Evolutionary conservation across 129 eudicot genomes (phyloP).

Genomic region (Chrysanthemum makinoi): DNA sequence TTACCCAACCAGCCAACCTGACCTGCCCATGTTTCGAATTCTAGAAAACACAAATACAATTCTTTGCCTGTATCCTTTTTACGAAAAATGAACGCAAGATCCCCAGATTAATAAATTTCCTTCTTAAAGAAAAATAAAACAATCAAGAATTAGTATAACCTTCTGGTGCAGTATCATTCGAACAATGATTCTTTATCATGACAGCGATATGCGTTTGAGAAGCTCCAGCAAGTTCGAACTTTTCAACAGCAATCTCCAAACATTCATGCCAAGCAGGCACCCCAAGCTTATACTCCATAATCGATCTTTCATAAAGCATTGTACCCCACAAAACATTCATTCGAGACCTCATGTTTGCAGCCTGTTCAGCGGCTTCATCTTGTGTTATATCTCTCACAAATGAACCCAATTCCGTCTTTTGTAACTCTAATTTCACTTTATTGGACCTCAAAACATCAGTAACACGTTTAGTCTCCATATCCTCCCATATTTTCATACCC

Average conservation of each 20-base stretch:
- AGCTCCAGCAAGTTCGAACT: slow-evolving; percentile 86
- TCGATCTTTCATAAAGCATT: slow-evolving; percentile 84
- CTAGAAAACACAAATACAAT: no score
- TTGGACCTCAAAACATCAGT: slow-evolving; percentile 36
- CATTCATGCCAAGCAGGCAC: slow-evolving; percentile 86
- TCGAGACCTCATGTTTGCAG: slow-evolving; percentile 63
- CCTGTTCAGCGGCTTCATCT: slow-evolving; percentile 57
- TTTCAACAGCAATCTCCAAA: slow-evolving; percentile 74
- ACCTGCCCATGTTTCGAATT: no score
- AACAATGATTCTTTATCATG: no score
- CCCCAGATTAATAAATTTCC: no score
- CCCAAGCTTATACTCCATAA: slow-evolving; percentile 76
- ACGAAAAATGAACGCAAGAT: no score
- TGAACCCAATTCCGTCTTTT: slow-evolving; percentile 40
- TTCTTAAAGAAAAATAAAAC: no score
- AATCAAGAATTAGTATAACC: slow-evolving; percentile 30
- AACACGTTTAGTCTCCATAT: slow-evolving; percentile 36
- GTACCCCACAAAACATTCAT: slow-evolving; percentile 75
- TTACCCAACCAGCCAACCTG: no score
- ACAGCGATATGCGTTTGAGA: background rate
- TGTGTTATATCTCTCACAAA: slow-evolving; percentile 33
- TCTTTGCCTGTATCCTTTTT: no score
- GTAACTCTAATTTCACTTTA: slow-evolving; percentile 32
- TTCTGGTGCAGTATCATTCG: slow-evolving; percentile 41
- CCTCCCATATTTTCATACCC: slow-evolving; percentile 82